Evolutionary conservation across 306 rosid species (phyloP), one percentile per base, ranked within the genome.

Genomic region (Trifolium repens): DNA sequence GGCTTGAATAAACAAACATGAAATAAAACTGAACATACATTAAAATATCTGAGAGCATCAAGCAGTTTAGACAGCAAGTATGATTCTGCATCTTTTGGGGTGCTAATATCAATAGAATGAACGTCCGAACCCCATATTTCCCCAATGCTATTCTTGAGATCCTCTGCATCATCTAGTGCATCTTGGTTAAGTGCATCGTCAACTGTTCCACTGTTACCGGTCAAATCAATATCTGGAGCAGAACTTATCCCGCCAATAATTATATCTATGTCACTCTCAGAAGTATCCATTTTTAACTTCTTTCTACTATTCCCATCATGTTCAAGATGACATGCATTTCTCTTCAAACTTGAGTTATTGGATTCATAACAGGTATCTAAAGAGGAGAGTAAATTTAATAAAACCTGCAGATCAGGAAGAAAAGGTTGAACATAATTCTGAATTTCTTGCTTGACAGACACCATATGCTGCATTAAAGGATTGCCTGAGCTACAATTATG

Each of bases 361-460:
- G 78, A 79, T 83, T 84, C 92, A 27, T 82, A 83, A 70, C 78
- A 87, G 44, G 85, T 26, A 78, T 84, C 85, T 73, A 87, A 57
- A 72, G 96, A 85, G 50, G 96, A 89, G 72, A 91, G 85, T 65
- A 85, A 85, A 74, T 83, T 79, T 80, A 91, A 77, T 47, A 91
- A 71, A 79, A 94, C 91, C 79, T 94, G 93, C 32, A 88, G 80
- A 90, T 89, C 94, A 74, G 97, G 98, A 75, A 94, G 90, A 71
- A 81, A 85, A 26, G 83, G 84, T 75, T 87, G 93, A 65, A 87
- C 89, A 72, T 87, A 89, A 76, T 88, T 85, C 79, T 86, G 89
- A 79, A 94, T 79, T 79, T 89, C 93, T 67, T 77, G 91, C 84
- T 86, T 91, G 65, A 84, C 66, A 79, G 89, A 83, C 42, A 62